Evolutionary conservation across 1,139 yeast genomes (phyloP).

Genomic region (Debaryomyces sp.): DNA sequence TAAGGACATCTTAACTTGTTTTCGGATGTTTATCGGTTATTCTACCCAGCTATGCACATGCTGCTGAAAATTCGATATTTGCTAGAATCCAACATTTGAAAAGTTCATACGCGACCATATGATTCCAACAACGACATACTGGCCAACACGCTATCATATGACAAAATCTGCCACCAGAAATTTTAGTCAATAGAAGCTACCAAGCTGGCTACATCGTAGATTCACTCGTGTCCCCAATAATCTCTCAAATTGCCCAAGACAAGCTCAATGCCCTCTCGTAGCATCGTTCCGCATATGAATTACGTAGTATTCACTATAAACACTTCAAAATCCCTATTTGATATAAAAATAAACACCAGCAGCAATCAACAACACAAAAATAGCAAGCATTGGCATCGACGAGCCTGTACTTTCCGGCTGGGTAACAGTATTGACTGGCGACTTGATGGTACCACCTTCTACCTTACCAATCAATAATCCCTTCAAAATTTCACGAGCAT

Average conservation of each 20-base stretch:
- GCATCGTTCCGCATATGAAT: not conserved
- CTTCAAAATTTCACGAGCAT: slow-evolving; percentile 78
- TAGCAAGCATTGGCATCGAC: slow-evolving; percentile 44
- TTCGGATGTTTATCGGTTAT: no score
- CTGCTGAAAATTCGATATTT: not conserved
- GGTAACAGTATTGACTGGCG: slow-evolving; percentile 24
- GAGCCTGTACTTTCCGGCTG: slow-evolving; percentile 28
- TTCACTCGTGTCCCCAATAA: not conserved
- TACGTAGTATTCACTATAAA: not conserved
- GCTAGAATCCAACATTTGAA: not conserved
- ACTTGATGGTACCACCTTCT: slow-evolving; percentile 46
- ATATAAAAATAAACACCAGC: slow-evolving; percentile 55
- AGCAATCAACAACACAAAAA: slow-evolving; percentile 54
- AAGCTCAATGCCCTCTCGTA: not conserved
- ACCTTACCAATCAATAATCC: slow-evolving; percentile 68
- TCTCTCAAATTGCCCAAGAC: not conserved
- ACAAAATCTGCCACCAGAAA: not conserved
- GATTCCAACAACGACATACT: not conserved
- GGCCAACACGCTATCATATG: not conserved
- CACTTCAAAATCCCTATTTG: slow-evolving; percentile 4
- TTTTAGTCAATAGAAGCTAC: not conserved
- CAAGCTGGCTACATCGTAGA: not conserved
- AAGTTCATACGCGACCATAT: not conserved
- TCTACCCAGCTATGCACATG: not conserved
- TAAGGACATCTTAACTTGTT: no score